These are phyloP conservation scores for Aspergillus amoenus DNA, from an alignment of 2,329 filamentous ascomycete species.

Conservation along the genomic window DNA sequence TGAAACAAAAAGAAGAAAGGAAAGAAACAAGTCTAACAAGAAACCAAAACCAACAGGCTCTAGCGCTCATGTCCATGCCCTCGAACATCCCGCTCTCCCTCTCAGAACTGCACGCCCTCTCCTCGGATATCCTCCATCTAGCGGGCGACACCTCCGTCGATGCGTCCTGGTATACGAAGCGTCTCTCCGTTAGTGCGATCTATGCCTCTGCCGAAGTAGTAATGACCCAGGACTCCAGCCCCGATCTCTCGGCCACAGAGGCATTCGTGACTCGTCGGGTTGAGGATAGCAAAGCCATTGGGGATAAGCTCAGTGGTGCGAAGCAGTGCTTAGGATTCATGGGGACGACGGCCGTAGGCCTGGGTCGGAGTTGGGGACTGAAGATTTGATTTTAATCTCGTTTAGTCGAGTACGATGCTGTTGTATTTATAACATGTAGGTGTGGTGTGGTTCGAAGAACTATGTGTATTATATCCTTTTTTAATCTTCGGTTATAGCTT, in stretches of 20 bases:
- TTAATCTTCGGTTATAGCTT: neutral
- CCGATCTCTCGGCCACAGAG: slow-evolving; percentile 72
- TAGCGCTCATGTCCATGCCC: slow-evolving; percentile 86
- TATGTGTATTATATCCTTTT: neutral
- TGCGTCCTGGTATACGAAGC: slow-evolving; percentile 80
- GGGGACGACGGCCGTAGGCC: slow-evolving; percentile 71
- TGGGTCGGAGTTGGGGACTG: slow-evolving; percentile 83
- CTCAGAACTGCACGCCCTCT: slow-evolving; percentile 73
- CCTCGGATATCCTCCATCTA: slow-evolving; percentile 91
- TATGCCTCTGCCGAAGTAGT: slow-evolving; percentile 82
- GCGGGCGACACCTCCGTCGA: slow-evolving; percentile 81
- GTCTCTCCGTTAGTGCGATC: slow-evolving; percentile 61
- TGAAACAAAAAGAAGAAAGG: slow-evolving; percentile 8
- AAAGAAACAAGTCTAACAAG: neutral
- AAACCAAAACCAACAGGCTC: slow-evolving; percentile 56
- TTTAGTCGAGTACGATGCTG: neutral
- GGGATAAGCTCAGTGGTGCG: slow-evolving; percentile 62
- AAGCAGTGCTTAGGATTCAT: slow-evolving; percentile 82
- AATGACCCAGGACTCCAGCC: slow-evolving; percentile 84
- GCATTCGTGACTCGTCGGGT: slow-evolving; percentile 76
- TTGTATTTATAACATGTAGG: neutral
- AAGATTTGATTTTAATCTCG: slow-evolving; percentile 57
- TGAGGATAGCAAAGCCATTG: slow-evolving; percentile 65
- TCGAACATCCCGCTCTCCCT: slow-evolving; percentile 73
- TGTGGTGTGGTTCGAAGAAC: neutral